These are phyloP conservation scores for Suhomyces terraborum DNA, from an alignment of 1,139 yeast genomes.

Conservation along the genomic window DNA sequence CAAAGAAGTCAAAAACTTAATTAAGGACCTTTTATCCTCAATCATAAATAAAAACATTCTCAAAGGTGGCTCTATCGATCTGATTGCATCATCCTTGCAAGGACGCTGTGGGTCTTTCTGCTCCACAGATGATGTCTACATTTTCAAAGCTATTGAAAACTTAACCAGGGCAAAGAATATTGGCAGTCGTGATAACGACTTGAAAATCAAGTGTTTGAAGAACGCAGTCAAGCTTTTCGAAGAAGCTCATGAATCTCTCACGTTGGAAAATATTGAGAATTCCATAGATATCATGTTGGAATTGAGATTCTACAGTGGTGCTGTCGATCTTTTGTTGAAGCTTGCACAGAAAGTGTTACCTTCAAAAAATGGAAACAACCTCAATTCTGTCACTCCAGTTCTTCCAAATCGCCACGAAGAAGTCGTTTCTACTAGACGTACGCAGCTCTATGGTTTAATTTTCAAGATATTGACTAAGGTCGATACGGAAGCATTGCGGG, in stretches of 20 bases:
- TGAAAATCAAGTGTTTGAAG: conserved; percentile 66
- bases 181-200: conserved; percentile 68
- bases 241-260: conserved; percentile 75
- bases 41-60: conserved; percentile 85
- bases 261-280: conserved; percentile 78
- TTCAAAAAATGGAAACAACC: not conserved
- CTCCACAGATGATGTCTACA: conserved; percentile 88
- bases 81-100: conserved; percentile 83
- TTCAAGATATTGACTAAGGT: conserved; percentile 73
- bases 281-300: conserved; percentile 78
- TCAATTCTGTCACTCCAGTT: conserved; percentile 5
- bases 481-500: conserved; percentile 64
- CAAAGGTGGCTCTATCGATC: conserved; percentile 91
- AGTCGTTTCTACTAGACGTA: conserved; percentile 28
- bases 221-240: conserved; percentile 78
- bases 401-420: conserved; percentile 24
- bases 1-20: conserved; percentile 60
- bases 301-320: conserved; percentile 79
- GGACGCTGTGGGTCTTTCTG: conserved; percentile 95
- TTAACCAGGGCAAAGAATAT: conserved; percentile 82
- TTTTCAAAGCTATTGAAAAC: conserved; percentile 92
- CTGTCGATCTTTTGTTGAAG: conserved; percentile 78
- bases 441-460: conserved; percentile 61
- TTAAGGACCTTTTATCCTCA: conserved; percentile 85
- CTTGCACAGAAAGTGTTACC: conserved; percentile 60